Evolutionary conservation across 495 filamentous ascomycete species (phyloP), one percentile per base, ranked within the genome.

Genomic region (Hypoxylon trugodes): DNA sequence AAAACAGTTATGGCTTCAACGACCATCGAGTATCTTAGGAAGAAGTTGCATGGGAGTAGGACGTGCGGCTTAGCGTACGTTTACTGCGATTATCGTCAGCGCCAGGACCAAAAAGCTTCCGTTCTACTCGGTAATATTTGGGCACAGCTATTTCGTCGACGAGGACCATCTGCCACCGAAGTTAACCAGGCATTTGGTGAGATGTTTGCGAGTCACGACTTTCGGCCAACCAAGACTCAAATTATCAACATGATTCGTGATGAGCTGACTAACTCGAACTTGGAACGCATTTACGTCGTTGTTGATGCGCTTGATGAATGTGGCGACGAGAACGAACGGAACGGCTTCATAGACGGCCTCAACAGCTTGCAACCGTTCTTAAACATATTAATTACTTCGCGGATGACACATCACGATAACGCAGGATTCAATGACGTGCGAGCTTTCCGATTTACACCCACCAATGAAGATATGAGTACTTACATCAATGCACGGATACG

Each of bases 241-340:
- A 33, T 74, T 47, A 65, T 70, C 6, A 77, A 78, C 47, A 30
- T 76, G 10, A 69, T 60, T 3, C 57, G 32, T 48, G 54, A 62
- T 42, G 62, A 81, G 6, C 52, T 70, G 2, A 64, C 58, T 8
- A 59, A 51, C 22, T 26, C 46, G 0, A 41, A 25, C 6, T 75
- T 66, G 48, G 66, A 69, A 6, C 65, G 43, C 37, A 59, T 72
- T 12, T 79, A 76, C 53, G 65, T 84, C 35, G 57, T 84, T 15
- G 52, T 83, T 8, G 80, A 83, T 53, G 80, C 79, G 30, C 63
- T 82, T 4, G 79, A 82, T 58, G 79, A 82, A 60, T 77, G 73
- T 46, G 54, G 70, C 42, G 61, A 68, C 26, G 59, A 75, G 57
- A 69, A 67, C 21, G 65, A 69, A 56, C 65, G 68, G 35, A 59